phyloP scores from a whole-genome alignment of 306 rosid species.

The Oxytropis ochrocephala region DNA sequence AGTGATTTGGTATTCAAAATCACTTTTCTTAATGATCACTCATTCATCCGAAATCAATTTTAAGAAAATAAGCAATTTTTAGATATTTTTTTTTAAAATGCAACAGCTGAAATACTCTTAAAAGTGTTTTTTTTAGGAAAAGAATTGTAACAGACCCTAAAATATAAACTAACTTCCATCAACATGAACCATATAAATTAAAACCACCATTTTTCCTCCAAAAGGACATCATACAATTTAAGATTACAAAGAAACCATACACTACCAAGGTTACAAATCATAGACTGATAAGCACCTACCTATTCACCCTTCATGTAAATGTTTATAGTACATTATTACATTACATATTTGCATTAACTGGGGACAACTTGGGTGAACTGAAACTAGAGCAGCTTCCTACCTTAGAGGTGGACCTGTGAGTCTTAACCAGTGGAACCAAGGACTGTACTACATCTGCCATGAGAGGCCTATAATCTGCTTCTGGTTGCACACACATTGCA shows the following conservation, averaged over 20 bases:
- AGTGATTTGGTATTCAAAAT: no score
- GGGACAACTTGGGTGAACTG: constrained; percentile 49
- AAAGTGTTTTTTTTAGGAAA: no score
- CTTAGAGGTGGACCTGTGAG: constrained; percentile 49
- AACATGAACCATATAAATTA: not conserved
- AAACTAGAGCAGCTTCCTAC: constrained; percentile 53
- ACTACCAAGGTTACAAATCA: constrained; percentile 17
- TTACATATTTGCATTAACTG: constrained; percentile 33
- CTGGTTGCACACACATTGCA: constrained; percentile 92
- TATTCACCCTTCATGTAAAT: constrained; percentile 1
- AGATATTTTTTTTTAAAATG: no score
- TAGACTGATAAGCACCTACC: constrained; percentile 18
- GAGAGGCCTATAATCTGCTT: constrained; percentile 91
- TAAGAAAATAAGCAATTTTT: no score
- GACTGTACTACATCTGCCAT: constrained; percentile 99
- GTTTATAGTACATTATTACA: not conserved
- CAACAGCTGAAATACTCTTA: no score
- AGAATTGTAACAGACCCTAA: not conserved
- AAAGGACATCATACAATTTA: not conserved
- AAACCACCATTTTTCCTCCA: not conserved
- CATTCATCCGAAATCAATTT: no score
- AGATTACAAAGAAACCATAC: constrained; percentile 4
- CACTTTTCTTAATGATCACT: no score
- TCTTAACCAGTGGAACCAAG: constrained; percentile 71
- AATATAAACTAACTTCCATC: not conserved